A percentile compares a stretch with the other conserved stretches of the same genome.
These are phyloP conservation scores for Salix viminalis DNA, from an alignment of 345 rosid genomes.

Conservation along the genomic window DNA sequence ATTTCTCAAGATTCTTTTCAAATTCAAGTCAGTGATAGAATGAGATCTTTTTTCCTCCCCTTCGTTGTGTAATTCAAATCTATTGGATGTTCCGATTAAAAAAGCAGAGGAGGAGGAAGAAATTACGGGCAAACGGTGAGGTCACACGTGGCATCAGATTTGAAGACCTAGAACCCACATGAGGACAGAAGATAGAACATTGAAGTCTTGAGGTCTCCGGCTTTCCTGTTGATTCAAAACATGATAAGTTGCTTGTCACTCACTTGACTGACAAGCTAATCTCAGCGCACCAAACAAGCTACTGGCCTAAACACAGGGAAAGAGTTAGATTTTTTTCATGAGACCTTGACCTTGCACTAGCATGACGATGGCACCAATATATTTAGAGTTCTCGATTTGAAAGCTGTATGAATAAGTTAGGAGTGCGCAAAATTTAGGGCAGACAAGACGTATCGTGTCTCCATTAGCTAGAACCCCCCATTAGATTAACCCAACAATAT, in stretches of 20 bases:
- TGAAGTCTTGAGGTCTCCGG: not conserved
- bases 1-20: not conserved
- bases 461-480: not conserved
- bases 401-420: too few relatives aligned
- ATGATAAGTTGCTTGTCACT: not conserved
- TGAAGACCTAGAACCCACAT: not conserved
- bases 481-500: not conserved
- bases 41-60: not conserved
- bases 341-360: slow-evolving; percentile 14
- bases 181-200: not conserved
- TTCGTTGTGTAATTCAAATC: not conserved
- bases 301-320: not conserved
- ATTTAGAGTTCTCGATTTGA: not conserved
- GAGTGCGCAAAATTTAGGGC: not conserved
- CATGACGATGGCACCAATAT: slow-evolving; percentile 17
- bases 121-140: not conserved
- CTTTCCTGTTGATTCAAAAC: not conserved
- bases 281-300: not conserved
- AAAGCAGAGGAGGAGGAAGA: not conserved
- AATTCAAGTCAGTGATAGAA: too few relatives aligned
- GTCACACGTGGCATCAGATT: not conserved
- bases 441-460: not conserved
- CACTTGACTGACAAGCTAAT: not conserved
- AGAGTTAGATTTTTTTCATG: slow-evolving; percentile 6
- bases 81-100: not conserved